phyloP scores from a whole-genome alignment of 306 rosid genomes.

The Senna siamea region DNA sequence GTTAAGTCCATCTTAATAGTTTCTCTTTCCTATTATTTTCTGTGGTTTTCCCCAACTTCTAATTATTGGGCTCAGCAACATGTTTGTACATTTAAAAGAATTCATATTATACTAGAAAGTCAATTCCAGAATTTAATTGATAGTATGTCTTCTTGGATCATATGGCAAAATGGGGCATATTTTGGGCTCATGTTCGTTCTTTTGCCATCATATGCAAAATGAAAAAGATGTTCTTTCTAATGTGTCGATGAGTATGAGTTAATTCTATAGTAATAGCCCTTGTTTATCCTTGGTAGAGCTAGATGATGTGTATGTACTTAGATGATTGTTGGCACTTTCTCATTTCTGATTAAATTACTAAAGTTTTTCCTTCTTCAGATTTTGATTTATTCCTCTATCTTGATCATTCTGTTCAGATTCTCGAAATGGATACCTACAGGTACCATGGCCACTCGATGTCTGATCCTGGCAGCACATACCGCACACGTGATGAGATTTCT shows the following conservation, averaged over 20 bases:
- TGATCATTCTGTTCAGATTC: constrained; percentile 61
- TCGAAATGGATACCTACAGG: constrained; percentile 94
- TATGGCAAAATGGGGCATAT: background rate
- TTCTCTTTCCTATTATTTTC: too few species aligned
- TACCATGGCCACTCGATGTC: constrained; percentile 98
- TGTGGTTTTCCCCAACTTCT: too few species aligned
- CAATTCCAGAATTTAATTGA: background rate
- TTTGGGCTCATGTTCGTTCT: background rate
- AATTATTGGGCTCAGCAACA: too few species aligned
- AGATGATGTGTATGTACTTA: constrained; percentile 7
- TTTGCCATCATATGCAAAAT: background rate
- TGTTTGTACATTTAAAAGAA: constrained; percentile 8
- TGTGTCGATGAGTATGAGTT: background rate
- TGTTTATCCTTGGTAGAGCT: background rate
- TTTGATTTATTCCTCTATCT: constrained; percentile 33
- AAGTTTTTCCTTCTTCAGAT: constrained; percentile 13
- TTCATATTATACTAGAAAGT: background rate
- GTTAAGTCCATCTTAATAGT: too few species aligned
- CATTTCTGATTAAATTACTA: constrained; percentile 14
- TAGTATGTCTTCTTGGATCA: constrained; percentile 9
- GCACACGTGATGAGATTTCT: constrained; percentile 91
- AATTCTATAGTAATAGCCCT: background rate
- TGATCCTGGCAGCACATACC: constrained; percentile 95
- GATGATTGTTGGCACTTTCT: background rate
- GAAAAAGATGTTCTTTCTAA: constrained; percentile 1